These are phyloP conservation scores for Arabis hirsuta DNA, from an alignment of 345 rosid genomes.

Conservation along the genomic window DNA sequence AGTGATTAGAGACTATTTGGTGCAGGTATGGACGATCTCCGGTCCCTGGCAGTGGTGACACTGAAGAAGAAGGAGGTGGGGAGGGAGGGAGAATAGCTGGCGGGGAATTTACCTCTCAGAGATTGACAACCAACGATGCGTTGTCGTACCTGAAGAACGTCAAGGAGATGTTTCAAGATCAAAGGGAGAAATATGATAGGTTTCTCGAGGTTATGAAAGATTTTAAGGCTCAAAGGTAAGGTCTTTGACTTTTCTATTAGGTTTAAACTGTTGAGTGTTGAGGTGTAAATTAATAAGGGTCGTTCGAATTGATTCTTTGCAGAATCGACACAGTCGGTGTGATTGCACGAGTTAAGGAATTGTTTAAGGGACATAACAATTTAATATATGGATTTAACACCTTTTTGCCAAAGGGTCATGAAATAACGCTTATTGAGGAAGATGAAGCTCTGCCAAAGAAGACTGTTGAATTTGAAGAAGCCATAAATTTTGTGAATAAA, in stretches of 20 bases:
- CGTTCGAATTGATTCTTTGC: constrained; percentile 24
- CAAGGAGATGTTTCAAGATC: constrained; percentile 91
- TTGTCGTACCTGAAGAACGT: constrained; percentile 82
- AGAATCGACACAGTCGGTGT: constrained; percentile 97
- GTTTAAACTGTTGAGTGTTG: neutral
- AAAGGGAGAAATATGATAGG: constrained; percentile 79
- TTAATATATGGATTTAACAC: constrained; percentile 91
- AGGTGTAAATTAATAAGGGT: neutral
- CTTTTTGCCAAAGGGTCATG: constrained; percentile 93
- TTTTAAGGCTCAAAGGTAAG: constrained; percentile 92
- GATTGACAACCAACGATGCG: constrained; percentile 85
- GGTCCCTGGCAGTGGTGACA: constrained; percentile 44
- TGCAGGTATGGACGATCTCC: constrained; percentile 53
- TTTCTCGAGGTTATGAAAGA: constrained; percentile 97
- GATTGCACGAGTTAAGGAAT: constrained; percentile 87
- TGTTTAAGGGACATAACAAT: constrained; percentile 91
- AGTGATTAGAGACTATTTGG: constrained; percentile 29
- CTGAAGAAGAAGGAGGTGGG: constrained; percentile 26
- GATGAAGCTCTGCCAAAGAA: constrained; percentile 64
- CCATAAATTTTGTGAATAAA: constrained; percentile 75
- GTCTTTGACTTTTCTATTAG: neutral
- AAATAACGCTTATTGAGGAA: constrained; percentile 75
- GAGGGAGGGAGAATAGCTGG: constrained; percentile 42
- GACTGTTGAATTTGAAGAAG: constrained; percentile 89
- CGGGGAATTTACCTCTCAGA: constrained; percentile 50